Conservation (phyloP, 148 eudicot species). For the Rhododendron simsii region DNA sequence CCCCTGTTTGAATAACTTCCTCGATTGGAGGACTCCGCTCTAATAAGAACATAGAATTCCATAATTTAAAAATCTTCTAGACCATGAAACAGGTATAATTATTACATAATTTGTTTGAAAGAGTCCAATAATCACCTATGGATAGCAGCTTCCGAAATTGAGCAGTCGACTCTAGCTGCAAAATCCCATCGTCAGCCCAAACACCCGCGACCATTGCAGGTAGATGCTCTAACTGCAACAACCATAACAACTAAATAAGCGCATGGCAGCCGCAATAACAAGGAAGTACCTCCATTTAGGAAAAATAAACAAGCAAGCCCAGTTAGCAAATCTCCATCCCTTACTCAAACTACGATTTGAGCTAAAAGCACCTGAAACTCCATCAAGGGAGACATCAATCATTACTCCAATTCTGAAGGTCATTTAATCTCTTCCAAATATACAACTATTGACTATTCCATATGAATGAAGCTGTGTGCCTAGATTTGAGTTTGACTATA, state of each 20-base stretch:
- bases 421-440: background rate
- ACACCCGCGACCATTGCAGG: constrained; percentile 52
- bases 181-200: constrained; percentile 27
- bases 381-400: background rate
- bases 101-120: background rate
- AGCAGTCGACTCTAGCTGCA: constrained; percentile 46
- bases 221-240: constrained; percentile 36
- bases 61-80: background rate
- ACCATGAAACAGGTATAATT: background rate
- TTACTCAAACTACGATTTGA: background rate
- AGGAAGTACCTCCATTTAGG: background rate
- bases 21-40: constrained; percentile 42
- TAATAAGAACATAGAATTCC: constrained; percentile 4
- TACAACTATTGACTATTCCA: background rate
- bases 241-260: background rate
- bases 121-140: constrained; percentile 28
- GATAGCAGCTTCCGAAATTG: constrained; percentile 54
- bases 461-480: background rate
- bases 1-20: constrained; percentile 44
- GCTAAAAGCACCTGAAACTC: background rate
- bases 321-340: background rate
- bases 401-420: background rate
- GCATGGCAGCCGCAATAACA: background rate
- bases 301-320: background rate
- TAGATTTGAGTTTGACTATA: background rate